These are phyloP conservation scores for Aquanectria penicillioides DNA, from an alignment of 2,329 filamentous ascomycete genomes.

Conservation along the genomic window DNA sequence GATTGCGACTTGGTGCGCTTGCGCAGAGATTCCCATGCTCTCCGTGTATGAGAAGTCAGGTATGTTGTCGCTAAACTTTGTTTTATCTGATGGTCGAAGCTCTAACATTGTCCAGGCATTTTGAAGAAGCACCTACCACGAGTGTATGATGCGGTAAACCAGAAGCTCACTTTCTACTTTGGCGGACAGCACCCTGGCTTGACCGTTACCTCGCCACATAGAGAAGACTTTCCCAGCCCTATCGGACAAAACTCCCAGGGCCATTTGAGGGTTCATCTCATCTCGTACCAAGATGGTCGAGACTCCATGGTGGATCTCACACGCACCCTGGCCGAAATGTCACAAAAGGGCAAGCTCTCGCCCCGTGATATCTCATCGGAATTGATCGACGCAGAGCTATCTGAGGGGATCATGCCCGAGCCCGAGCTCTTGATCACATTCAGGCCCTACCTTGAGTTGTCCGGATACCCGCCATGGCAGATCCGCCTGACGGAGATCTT, in stretches of 20 bases:
- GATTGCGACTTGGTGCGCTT: conserved; percentile 91
- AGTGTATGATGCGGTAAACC: conserved; percentile 80
- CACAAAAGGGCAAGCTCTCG: conserved; percentile 85
- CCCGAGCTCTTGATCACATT: conserved; percentile 92
- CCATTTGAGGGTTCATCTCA: conserved; percentile 73
- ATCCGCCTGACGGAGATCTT: conserved; percentile 95
- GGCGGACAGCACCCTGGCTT: conserved; percentile 78
- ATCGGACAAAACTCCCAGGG: conserved; percentile 46
- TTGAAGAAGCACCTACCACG: conserved; percentile 91
- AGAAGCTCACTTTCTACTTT: conserved; percentile 88
- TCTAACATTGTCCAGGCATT: conserved; percentile 66
- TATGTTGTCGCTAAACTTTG: conserved; percentile 52
- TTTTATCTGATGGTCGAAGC: neutral
- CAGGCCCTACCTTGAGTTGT: conserved; percentile 81
- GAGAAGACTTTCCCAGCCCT: conserved; percentile 48
- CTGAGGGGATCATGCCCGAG: conserved; percentile 81
- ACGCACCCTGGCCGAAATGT: conserved; percentile 94
- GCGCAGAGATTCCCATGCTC: conserved; percentile 85
- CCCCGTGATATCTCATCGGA: conserved; percentile 85
- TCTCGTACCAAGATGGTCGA: conserved; percentile 88
- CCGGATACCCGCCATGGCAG: conserved; percentile 97
- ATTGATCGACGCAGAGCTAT: conserved; percentile 89
- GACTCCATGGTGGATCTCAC: conserved; percentile 96
- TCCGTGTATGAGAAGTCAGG: conserved; percentile 94
- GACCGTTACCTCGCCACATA: conserved; percentile 61